Base-by-base conservation (phyloP, 805 yeast species). In the Hanseniaspora valbyensis region DNA sequence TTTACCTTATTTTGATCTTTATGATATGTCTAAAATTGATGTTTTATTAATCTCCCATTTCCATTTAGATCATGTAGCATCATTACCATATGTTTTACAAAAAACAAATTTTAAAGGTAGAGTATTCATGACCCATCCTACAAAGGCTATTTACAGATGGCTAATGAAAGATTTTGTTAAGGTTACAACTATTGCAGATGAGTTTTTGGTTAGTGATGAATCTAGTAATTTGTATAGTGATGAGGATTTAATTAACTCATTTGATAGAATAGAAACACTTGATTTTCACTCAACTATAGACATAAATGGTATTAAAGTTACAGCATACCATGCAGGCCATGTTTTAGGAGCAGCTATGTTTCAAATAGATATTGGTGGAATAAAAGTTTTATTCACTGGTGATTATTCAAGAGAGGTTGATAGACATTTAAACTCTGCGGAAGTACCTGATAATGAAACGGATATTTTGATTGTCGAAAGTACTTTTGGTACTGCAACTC, bases 301-400 rank as follows among this genome's bases (percentile, higher is more conserved):
- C 58, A 84, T 89, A 32, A 94, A 85, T 53, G 98, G 98, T 48
- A 81, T 92, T 52, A 74, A 92, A 61, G 90, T 92, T 69, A 92
- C 98, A 1, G 98, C 98, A 1, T 92, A 83, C 65, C 99, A 90
- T 68, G 99, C 99, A 7, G 99, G 99, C n/a, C 99, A 92, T 72
- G 99, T 92, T 12, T 70, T 92, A 40, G 99, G 99, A 50, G 97
- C 98, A 10, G 96, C 97, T 12, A 92, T 92, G 97, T 92, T 81
- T 65, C 80, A 92, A 56, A 77, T 92, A 44, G 99, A 92, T 65
- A 83, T 92, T 59, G 96, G 95, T 18, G 96, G 96, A 0, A 69
- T 90, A 53, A 84, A 86, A 57, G 73, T 87, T 0, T 65, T 92
- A 46, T 92, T 90, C 63, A 92, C 99, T 0, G 99, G 99, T 52